A percentile compares a stretch with the other conserved stretches of the same genome.
Evolutionary conservation across 2,329 filamentous ascomycete genomes (phyloP).

Genomic region (Neopestalotiopsis rosae): DNA sequence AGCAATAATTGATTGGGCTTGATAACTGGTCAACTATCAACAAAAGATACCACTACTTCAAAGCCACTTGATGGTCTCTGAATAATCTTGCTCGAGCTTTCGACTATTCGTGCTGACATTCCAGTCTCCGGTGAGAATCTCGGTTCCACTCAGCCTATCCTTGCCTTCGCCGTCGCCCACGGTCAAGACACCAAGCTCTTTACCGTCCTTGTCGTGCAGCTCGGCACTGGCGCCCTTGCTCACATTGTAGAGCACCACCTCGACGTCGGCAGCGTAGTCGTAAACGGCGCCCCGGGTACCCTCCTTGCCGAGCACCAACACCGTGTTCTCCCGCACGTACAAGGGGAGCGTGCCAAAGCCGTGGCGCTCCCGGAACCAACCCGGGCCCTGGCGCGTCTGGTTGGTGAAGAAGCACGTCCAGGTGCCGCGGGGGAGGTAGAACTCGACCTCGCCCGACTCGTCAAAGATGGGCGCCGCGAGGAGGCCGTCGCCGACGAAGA

Average conservation of each 20-base stretch:
- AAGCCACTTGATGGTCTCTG: conserved; percentile 29
- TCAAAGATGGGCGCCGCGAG: conserved; percentile 73
- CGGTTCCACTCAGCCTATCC: conserved; percentile 45
- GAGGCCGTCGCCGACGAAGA: conserved; percentile 72
- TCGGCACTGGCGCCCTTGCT: conserved; percentile 45
- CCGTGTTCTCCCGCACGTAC: conserved; percentile 60
- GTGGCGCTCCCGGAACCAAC: conserved; percentile 66
- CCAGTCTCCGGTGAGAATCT: conserved; percentile 45
- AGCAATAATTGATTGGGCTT: not conserved
- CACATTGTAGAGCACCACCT: conserved; percentile 52
- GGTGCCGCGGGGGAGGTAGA: conserved; percentile 62
- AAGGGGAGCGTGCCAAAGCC: conserved; percentile 63
- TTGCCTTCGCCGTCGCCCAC: conserved; percentile 39
- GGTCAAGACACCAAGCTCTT: conserved; percentile 43
- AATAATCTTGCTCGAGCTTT: conserved; percentile 26
- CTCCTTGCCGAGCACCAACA: conserved; percentile 51
- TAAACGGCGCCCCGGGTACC: conserved; percentile 49
- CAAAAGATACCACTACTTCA: conserved; percentile 17
- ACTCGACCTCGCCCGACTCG: conserved; percentile 67
- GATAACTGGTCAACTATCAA: not conserved
- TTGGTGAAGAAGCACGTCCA: conserved; percentile 57
- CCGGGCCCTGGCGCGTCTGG: conserved; percentile 53
- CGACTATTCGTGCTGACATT: conserved; percentile 26
- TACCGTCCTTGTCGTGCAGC: conserved; percentile 50
- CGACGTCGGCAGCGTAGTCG: conserved; percentile 51